Conservation (phyloP, 805 yeast species). For the Myxozyma melibiosi region DNA sequence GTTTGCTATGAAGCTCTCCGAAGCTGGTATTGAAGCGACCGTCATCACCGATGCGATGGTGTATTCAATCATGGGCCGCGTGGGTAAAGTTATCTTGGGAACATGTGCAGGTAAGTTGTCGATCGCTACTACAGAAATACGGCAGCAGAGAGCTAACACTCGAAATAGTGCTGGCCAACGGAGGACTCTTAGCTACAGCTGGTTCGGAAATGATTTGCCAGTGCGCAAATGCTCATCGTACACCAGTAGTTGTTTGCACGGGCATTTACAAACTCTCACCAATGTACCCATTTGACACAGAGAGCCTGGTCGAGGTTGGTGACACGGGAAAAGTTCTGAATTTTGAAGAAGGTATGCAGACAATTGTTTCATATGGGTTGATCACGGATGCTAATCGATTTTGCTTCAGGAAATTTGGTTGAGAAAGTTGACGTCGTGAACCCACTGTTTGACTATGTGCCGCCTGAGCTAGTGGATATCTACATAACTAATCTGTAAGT, state of each 20-base stretch:
- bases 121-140: neutral
- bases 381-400: neutral
- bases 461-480: conserved; percentile 92
- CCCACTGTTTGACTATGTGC: conserved; percentile 86
- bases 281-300: conserved; percentile 84
- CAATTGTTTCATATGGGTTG: neutral
- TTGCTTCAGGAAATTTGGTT: conserved; percentile 46
- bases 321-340: conserved; percentile 86
- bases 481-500: conserved; percentile 80
- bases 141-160: neutral
- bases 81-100: conserved; percentile 93
- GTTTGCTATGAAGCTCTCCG: conserved; percentile 77
- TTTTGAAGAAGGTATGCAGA: conserved; percentile 62
- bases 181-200: conserved; percentile 85
- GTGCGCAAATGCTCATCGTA: conserved; percentile 90
- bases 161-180: conserved; percentile 73
- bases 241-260: conserved; percentile 96
- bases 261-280: conserved; percentile 94
- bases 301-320: conserved; percentile 84
- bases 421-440: conserved; percentile 80
- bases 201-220: conserved; percentile 94
- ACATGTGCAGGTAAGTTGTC: conserved; percentile 62
- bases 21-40: conserved; percentile 84
- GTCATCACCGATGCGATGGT: conserved; percentile 91
- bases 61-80: conserved; percentile 95